Conservation (phyloP, 257 asterid species). For the Craterostigma plantagineum region DNA sequence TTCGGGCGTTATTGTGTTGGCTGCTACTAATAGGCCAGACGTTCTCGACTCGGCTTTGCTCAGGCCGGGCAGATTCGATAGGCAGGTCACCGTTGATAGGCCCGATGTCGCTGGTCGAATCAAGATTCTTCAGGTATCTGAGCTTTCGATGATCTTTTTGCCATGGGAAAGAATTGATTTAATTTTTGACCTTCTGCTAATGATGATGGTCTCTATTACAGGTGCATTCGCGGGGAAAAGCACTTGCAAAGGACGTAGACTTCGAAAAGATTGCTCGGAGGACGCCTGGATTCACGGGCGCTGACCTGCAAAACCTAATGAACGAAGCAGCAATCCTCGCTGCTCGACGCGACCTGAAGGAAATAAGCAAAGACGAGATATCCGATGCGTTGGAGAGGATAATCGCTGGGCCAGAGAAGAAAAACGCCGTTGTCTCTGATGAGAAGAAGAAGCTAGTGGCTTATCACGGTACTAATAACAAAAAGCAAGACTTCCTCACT, state of each 20-base stretch:
- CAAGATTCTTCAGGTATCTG: slow-evolving; percentile 72
- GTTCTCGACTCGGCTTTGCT: slow-evolving; percentile 89
- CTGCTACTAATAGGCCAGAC: slow-evolving; percentile 92
- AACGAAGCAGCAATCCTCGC: slow-evolving; percentile 99
- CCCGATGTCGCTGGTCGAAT: slow-evolving; percentile 99
- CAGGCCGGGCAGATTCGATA: slow-evolving; percentile 94
- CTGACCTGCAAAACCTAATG: slow-evolving; percentile 96
- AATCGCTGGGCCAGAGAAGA: slow-evolving; percentile 98
- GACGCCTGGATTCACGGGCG: slow-evolving; percentile 98
- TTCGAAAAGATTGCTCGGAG: slow-evolving; percentile 87
- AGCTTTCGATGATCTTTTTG: slow-evolving; percentile 5
- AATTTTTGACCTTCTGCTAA: background rate
- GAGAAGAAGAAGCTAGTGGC: slow-evolving; percentile 93
- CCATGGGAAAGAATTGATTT: too few species aligned
- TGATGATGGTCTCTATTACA: slow-evolving; percentile 7
- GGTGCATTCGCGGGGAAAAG: slow-evolving; percentile 96
- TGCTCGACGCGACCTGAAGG: slow-evolving; percentile 90
- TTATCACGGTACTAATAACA: slow-evolving; percentile 54
- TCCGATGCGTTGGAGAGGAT: slow-evolving; percentile 95
- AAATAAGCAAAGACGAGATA: slow-evolving; percentile 96
- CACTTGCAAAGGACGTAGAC: slow-evolving; percentile 94
- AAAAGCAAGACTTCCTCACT: background rate
- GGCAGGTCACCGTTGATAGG: slow-evolving; percentile 91
- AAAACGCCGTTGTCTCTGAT: slow-evolving; percentile 92
- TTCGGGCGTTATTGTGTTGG: slow-evolving; percentile 84